A percentile compares a stretch with the other conserved stretches of the same genome.
Evolutionary conservation across 495 filamentous ascomycete species (phyloP).

Genomic region (Thermothielavioides terrestris): DNA sequence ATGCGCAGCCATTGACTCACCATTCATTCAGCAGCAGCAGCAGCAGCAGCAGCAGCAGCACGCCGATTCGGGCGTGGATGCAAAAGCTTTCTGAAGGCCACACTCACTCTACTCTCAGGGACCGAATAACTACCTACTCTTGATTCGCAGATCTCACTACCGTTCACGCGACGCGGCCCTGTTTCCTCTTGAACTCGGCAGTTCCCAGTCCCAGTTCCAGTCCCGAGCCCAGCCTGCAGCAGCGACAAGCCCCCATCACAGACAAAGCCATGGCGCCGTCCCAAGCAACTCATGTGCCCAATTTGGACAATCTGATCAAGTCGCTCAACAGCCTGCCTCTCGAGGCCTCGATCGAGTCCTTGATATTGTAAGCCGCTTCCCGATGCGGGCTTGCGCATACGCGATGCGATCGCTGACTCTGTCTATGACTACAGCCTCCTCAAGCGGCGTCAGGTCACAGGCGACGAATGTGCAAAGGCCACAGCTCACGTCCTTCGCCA

Average conservation of each 20-base stretch:
- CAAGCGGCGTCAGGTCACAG: conserved; percentile 80
- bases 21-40: too few species aligned
- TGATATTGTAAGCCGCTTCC: conserved; percentile 59
- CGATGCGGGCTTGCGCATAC: neutral
- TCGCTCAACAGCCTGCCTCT: conserved; percentile 39
- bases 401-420: neutral
- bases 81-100: too few species aligned
- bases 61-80: too few species aligned
- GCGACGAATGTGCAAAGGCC: conserved; percentile 79
- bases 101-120: too few species aligned
- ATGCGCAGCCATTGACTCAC: conserved; percentile 7
- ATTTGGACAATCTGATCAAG: conserved; percentile 65
- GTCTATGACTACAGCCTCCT: conserved; percentile 60
- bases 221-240: too few species aligned
- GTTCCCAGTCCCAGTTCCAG: too few species aligned
- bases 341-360: conserved; percentile 69
- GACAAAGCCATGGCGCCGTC: conserved; percentile 32
- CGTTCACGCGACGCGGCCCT: too few species aligned
- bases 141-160: too few species aligned
- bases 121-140: too few species aligned
- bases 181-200: too few species aligned
- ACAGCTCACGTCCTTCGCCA: conserved; percentile 79
- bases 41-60: too few species aligned
- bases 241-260: neutral
- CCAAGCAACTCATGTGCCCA: conserved; percentile 49